Percentiles rank a stretch among this genome's conserved stretches.
phyloP scores from a whole-genome alignment of 306 rosid species.

The Fragaria ananassa region DNA sequence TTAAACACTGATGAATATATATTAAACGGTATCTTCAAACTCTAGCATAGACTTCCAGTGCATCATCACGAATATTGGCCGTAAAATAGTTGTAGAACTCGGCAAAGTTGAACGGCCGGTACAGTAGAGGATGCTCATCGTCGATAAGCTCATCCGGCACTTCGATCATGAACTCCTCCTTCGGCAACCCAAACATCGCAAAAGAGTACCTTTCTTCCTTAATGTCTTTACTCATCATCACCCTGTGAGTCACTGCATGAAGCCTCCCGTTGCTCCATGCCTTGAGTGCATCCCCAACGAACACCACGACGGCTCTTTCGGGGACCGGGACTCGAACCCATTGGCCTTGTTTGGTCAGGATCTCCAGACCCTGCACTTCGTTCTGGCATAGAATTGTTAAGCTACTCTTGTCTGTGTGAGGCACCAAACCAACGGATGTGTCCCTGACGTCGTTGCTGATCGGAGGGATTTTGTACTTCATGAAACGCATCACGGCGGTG shows the following conservation, averaged over 20 bases:
- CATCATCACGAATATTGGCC: slow-evolving; percentile 25
- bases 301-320: slow-evolving; percentile 17
- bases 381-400: slow-evolving; percentile 42
- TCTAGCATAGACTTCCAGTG: slow-evolving; percentile 43
- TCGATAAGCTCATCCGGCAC: slow-evolving; percentile 45
- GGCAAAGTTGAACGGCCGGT: slow-evolving; percentile 35
- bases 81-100: slow-evolving; percentile 26
- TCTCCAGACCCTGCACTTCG: slow-evolving; percentile 47
- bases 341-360: slow-evolving; percentile 39
- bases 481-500: slow-evolving; percentile 25
- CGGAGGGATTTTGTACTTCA: slow-evolving; percentile 40
- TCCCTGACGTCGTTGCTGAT: slow-evolving; percentile 6
- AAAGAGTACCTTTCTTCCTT: slow-evolving; percentile 38
- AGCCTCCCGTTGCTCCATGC: slow-evolving; percentile 61
- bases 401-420: slow-evolving; percentile 49
- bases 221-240: slow-evolving; percentile 31
- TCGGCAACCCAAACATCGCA: slow-evolving; percentile 36
- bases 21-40: background rate
- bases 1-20: background rate
- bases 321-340: slow-evolving; percentile 42
- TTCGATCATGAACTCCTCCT: slow-evolving; percentile 28
- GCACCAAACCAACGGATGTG: slow-evolving; percentile 12
- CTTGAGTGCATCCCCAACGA: slow-evolving; percentile 50
- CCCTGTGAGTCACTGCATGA: slow-evolving; percentile 43
- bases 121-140: slow-evolving; percentile 39